Evolutionary conservation across 257 asterid genomes (phyloP).

Genomic region (Solanum tacnaense): DNA sequence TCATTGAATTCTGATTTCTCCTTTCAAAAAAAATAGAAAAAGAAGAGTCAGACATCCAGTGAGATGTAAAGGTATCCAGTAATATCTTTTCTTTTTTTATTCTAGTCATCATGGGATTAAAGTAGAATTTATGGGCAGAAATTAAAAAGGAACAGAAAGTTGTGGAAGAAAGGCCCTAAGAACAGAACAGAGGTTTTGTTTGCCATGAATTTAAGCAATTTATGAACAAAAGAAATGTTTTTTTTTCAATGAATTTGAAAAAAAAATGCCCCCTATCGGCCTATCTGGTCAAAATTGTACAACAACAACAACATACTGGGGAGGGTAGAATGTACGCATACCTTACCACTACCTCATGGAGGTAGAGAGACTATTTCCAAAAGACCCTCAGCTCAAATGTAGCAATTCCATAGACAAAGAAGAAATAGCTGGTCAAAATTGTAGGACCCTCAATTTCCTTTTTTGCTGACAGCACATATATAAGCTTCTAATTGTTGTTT

Average conservation of each 20-base stretch:
- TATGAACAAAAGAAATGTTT: not conserved
- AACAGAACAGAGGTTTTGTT: not conserved
- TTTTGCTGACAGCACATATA: not conserved
- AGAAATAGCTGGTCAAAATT: not conserved
- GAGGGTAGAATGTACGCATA: not conserved
- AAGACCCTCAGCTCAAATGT: too few relatives aligned
- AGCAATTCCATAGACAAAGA: not conserved
- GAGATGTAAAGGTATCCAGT: not conserved
- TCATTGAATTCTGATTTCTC: not conserved
- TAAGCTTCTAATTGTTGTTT: not conserved
- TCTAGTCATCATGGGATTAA: not conserved
- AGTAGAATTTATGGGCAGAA: not conserved
- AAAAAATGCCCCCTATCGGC: not conserved
- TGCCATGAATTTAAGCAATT: not conserved
- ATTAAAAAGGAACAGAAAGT: not conserved
- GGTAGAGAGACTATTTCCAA: too few relatives aligned
- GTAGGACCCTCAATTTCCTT: not conserved
- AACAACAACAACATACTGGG: not conserved
- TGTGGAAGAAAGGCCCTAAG: not conserved
- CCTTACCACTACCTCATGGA: not conserved
- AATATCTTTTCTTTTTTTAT: not conserved
- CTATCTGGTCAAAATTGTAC: not conserved
- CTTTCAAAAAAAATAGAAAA: not conserved
- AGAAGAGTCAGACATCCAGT: not conserved
- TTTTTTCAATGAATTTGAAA: not conserved